Conservation (phyloP, 306 rosid genomes). For the Fagus sylvatica region DNA sequence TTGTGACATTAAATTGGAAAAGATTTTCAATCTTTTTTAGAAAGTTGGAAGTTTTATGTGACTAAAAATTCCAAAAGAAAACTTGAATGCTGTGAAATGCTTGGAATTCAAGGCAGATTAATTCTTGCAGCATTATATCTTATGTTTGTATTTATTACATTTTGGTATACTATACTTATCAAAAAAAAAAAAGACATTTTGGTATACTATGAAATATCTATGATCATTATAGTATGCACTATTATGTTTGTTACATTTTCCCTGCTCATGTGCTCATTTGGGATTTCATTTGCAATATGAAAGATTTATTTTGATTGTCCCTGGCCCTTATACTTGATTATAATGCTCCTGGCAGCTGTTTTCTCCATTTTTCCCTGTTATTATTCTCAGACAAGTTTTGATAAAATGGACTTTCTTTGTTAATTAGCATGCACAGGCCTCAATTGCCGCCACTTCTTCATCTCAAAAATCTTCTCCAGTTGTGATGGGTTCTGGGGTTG, state of each 20-base stretch:
- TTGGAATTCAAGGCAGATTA: not conserved
- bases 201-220: not conserved
- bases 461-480: conserved; percentile 44
- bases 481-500: conserved; percentile 42
- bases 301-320: not conserved
- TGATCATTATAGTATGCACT: not conserved
- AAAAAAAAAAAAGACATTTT: not conserved
- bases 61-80: not conserved
- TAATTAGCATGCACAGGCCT: conserved; percentile 42
- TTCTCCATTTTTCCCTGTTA: conserved; percentile 2
- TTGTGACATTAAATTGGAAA: not conserved
- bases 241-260: not conserved
- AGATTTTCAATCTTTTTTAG: not conserved
- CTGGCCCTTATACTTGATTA: not conserved
- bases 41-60: not conserved
- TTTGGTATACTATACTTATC: not conserved
- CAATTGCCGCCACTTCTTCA: conserved; percentile 44
- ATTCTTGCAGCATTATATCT: not conserved
- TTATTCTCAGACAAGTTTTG: not conserved
- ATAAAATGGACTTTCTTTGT: conserved; percentile 25
- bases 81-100: not conserved
- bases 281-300: too few species aligned
- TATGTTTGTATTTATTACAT: not conserved
- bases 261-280: too few species aligned
- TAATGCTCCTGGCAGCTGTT: not conserved